Evolutionary conservation across 169 alveolate genomes (phyloP), one percentile per base, ranked within the genome.

Genomic region (Plasmodium coatneyi): DNA sequence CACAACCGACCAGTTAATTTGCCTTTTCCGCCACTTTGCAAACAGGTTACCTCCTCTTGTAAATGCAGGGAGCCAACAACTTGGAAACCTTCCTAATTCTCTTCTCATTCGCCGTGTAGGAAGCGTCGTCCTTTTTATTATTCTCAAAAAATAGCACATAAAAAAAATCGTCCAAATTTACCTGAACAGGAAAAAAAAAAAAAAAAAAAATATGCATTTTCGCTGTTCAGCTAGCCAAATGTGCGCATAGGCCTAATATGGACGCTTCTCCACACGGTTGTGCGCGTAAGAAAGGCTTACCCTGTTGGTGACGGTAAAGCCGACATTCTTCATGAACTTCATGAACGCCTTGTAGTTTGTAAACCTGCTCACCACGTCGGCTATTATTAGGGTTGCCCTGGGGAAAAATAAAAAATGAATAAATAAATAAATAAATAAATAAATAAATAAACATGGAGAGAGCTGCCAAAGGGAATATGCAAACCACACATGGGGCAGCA

Each of bases 301-400:
- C 34, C 43, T 30, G 54, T 86, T 76, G 34, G 66, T 36, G 25
- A 86, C 30, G n/a, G 70, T 41, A 86, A 72, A 86, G 41, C 93
- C 93, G 19, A 86, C 93, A 9, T 78, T 49, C 30, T 30, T 56
- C 93, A 86, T 86, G 43, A 86, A 86, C 22, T 86, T 86, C 28
- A 86, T 34, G 32, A 86, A 86, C 10, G 86, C 93, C 60, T 76
- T 86, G 80, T 74, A 86, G 71, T 86, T 86, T 3, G 84, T 86
- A 86, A 86, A 86, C 19, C 93, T 30, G 66, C 93, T 86, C 19
- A 86, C 86, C 14, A 43, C 93, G 25, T 86, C 93, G 5, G 93
- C 93, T 74, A 86, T 86, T 66, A 86, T 86, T 74, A 86, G 41
- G n/a, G 81, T 46, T 86, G 81, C 82, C 7, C 93, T 86, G 70